A percentile compares a stretch with the other conserved stretches of the same genome.
Evolutionary conservation across 768 basidiomycete species (phyloP).

Genomic region (Macrolepiota dolichaula): DNA sequence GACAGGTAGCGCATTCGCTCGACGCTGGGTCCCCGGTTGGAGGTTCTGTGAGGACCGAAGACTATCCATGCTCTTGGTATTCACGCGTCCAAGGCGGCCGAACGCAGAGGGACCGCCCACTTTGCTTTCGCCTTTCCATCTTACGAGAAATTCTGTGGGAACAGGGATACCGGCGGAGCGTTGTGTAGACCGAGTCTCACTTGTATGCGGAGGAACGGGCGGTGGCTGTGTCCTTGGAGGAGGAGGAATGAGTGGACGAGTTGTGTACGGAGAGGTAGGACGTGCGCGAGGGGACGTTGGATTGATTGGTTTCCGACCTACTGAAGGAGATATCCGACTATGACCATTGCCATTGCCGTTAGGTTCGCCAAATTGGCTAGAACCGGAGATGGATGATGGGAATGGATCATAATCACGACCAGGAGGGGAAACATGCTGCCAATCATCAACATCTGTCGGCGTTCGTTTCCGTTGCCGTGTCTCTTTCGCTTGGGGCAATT

Average conservation of each 20-base stretch:
- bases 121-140: slow-evolving; percentile 47
- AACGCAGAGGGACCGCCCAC: slow-evolving; percentile 25
- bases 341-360: slow-evolving; percentile 23
- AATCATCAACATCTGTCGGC: slow-evolving; percentile 23
- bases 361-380: slow-evolving; percentile 6
- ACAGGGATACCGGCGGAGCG: slow-evolving; percentile 19
- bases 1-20: slow-evolving; percentile 4
- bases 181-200: slow-evolving; percentile 27
- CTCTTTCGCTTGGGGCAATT: slow-evolving; percentile 15
- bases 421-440: slow-evolving; percentile 15
- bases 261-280: slow-evolving; percentile 29
- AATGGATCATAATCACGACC: slow-evolving; percentile 23
- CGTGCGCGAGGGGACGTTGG: slow-evolving; percentile 17
- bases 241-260: slow-evolving; percentile 30
- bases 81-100: slow-evolving; percentile 25
- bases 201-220: slow-evolving; percentile 29
- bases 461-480: slow-evolving; percentile 21
- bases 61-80: slow-evolving; percentile 60
- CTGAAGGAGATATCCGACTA: slow-evolving; percentile 12
- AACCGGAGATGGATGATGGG: slow-evolving; percentile 19
- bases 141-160: slow-evolving; percentile 42
- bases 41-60: slow-evolving; percentile 30
- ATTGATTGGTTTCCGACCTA: slow-evolving; percentile 24
- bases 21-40: slow-evolving; percentile 20
- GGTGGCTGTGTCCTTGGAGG: slow-evolving; percentile 35